Evolutionary conservation across 176 grass and related monocot species (phyloP).

Genomic region (Aegilops umbellulata): DNA sequence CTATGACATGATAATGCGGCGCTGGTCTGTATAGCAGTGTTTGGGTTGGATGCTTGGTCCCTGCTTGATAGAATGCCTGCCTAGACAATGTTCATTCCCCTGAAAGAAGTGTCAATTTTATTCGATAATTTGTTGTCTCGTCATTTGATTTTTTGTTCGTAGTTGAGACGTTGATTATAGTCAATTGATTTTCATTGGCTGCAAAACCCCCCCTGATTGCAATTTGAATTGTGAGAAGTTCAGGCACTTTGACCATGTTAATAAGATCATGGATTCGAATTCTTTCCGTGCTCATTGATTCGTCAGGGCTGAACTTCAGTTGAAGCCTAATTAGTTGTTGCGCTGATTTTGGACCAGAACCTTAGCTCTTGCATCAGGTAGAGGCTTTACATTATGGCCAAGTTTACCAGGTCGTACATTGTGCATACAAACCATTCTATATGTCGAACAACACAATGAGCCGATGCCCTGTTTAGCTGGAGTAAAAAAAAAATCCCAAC

Average conservation of each 20-base stretch:
- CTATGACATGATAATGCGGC: background rate
- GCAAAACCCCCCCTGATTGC: background rate
- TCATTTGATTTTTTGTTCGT: background rate
- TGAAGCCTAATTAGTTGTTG: background rate
- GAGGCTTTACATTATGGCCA: background rate
- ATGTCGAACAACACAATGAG: background rate
- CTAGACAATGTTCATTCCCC: background rate
- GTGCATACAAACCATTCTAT: background rate
- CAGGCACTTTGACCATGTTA: background rate
- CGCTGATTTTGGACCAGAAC: background rate
- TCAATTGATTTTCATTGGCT: background rate
- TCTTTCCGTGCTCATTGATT: background rate
- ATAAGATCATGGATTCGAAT: background rate
- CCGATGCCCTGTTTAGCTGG: background rate
- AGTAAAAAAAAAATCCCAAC: background rate
- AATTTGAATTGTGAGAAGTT: background rate
- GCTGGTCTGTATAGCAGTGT: background rate
- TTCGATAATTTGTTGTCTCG: background rate
- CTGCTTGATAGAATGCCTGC: constrained; percentile 3
- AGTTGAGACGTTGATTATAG: background rate
- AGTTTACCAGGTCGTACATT: background rate
- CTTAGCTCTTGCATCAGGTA: background rate
- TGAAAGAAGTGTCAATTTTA: background rate
- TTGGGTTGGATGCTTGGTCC: background rate
- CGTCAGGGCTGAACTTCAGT: background rate